Evolutionary conservation across 441 rosid species (phyloP).

Genomic region (Populus hybrid): DNA sequence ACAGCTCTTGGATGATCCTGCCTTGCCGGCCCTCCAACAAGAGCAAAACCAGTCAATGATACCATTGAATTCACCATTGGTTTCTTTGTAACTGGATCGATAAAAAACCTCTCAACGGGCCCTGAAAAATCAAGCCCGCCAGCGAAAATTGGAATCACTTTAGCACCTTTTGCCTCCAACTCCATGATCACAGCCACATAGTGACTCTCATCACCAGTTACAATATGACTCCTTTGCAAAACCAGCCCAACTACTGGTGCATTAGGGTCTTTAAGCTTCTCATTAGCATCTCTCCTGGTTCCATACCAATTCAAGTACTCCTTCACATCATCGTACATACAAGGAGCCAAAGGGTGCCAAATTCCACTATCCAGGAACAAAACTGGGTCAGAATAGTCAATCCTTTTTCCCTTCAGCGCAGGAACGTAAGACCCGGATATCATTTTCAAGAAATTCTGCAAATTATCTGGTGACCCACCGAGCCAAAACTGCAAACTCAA

Average conservation of each 20-base stretch:
- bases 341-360: conserved; percentile 97
- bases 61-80: conserved; percentile 74
- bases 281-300: conserved; percentile 75
- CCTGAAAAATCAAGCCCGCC: conserved; percentile 97
- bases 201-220: conserved; percentile 95
- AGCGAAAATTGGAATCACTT: conserved; percentile 88
- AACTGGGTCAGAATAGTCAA: conserved; percentile 92
- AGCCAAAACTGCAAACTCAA: conserved; percentile 98
- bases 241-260: conserved; percentile 84
- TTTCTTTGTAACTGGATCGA: conserved; percentile 61
- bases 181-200: conserved; percentile 99
- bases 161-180: conserved; percentile 92
- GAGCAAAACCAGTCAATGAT: conserved; percentile 94
- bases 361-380: conserved; percentile 86
- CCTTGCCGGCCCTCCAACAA: conserved; percentile 99
- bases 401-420: conserved; percentile 67
- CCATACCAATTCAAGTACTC: conserved; percentile 96
- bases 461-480: conserved; percentile 93
- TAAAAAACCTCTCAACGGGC: conserved; percentile 78
- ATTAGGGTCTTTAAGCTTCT: conserved; percentile 56
- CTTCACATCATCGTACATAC: conserved; percentile 93
- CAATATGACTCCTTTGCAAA: conserved; percentile 97
- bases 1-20: conserved; percentile 98
- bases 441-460: conserved; percentile 96
- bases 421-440: conserved; percentile 92